Evolutionary conservation across 2,329 filamentous ascomycete genomes (phyloP), one percentile per base, ranked within the genome.

Genomic region (Nothopassalora personata): DNA sequence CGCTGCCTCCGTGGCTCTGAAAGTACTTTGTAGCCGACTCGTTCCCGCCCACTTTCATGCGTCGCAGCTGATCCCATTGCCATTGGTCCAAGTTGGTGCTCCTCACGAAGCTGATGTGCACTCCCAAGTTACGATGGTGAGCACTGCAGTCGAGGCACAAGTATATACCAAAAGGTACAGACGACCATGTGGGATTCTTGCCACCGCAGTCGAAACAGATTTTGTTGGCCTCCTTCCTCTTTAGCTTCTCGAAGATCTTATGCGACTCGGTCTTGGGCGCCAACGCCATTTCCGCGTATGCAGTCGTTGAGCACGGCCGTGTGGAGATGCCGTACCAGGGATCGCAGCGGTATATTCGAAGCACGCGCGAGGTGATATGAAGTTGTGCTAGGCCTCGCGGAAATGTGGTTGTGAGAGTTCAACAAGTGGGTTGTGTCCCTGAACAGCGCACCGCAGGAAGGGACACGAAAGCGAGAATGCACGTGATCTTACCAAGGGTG

Each of bases 21-120:
- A 97, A 99, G 81, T 91, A 99, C 78, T 96, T 97, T 71, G 92
- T 97, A 52, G 94, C 94, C 59, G 91, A 96, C 77, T 97, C 93
- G 72, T 99, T 99, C 59, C 94, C 94, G 66, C 94, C 94, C 15
- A 97, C 91, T 79, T 99, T 99, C 93, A 99, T 97, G 59, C 93
- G 77, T 54, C 94, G 89, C 61, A 99, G 83, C 75, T 99, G 94
- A 67, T 97, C 91, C 94, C 94, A 99, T 89, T 97, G 91, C 94
- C 94, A 99, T 65, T 80, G 91, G 76, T 99, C 94, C 75, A 99
- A 89, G 76, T 97, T 97, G 63, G 93, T 97, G 62, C 93, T 97
- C 71, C 94, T 89, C 71, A 99, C 94, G 81, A 99, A 99, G 68
- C 93, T 97, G 77, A 99, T 97, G 78, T 99, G 94, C 61, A 97